Evolutionary conservation across 164 flowering plant genomes (phyloP).

Genomic region (Vitis rupestris): DNA sequence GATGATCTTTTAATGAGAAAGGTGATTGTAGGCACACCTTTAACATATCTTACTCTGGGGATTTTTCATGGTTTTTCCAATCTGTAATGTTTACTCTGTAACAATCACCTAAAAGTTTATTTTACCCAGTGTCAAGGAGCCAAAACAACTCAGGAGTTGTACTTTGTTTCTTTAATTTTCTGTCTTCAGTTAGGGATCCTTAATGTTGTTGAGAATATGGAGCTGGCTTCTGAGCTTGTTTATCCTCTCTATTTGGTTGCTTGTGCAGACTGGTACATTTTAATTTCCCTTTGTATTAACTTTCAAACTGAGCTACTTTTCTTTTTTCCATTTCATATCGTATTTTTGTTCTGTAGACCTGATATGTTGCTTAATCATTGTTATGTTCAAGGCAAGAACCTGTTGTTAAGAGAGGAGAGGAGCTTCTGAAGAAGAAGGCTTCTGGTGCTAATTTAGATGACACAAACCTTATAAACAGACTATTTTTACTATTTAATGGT

Average conservation of each 20-base stretch:
- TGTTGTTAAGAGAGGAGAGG: constrained; percentile 85
- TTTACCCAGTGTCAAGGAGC: too few species aligned
- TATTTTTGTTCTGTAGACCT: constrained; percentile 3
- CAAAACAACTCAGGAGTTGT: background rate
- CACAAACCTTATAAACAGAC: constrained; percentile 51
- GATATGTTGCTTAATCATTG: constrained; percentile 21
- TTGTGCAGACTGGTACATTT: constrained; percentile 65
- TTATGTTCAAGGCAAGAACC: constrained; percentile 68
- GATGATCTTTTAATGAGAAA: constrained; percentile 63
- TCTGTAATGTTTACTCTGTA: background rate
- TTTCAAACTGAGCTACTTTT: background rate
- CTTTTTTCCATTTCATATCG: constrained; percentile 3
- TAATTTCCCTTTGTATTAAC: background rate
- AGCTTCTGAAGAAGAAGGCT: constrained; percentile 79
- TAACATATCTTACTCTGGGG: background rate
- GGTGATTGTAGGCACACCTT: constrained; percentile 35
- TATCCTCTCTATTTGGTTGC: constrained; percentile 80
- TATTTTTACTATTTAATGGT: constrained; percentile 85
- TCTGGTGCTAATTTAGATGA: constrained; percentile 74
- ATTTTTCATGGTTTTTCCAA: background rate
- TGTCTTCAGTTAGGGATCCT: constrained; percentile 72
- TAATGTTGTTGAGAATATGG: constrained; percentile 76
- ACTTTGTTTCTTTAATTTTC: constrained; percentile 10
- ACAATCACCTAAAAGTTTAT: background rate
- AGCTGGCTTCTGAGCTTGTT: constrained; percentile 62